phyloP scores from a whole-genome alignment of 768 basidiomycete genomes.

The Cubamyces sp. region DNA sequence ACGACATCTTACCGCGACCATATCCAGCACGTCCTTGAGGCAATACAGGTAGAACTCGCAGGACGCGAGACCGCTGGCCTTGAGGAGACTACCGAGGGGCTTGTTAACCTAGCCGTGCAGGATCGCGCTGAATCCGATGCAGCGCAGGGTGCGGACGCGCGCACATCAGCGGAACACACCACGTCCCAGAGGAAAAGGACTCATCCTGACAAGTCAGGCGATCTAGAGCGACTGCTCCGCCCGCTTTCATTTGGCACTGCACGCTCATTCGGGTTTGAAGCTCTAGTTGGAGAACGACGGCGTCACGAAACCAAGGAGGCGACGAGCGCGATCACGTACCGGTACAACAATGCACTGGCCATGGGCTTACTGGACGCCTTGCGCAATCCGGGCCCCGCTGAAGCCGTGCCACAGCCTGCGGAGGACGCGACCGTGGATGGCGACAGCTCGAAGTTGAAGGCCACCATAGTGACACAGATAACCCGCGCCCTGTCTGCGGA shows the following conservation, averaged over 20 bases:
- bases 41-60: neutral
- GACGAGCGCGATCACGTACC: neutral
- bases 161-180: too few relatives aligned
- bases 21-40: neutral
- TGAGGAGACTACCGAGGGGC: neutral
- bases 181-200: too few relatives aligned
- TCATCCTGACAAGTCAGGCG: neutral
- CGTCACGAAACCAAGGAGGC: constrained; percentile 1
- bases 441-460: neutral
- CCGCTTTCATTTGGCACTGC: neutral
- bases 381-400: too few relatives aligned
- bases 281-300: neutral
- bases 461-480: neutral
- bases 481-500: neutral
- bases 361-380: neutral
- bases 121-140: too few relatives aligned
- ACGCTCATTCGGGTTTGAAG: neutral
- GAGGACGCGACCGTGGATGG: neutral
- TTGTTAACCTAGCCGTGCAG: too few relatives aligned
- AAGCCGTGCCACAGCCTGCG: too few relatives aligned
- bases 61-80: neutral
- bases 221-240: neutral
- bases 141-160: too few relatives aligned
- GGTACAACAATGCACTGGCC: constrained; percentile 2
- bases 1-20: neutral